phyloP scores from a whole-genome alignment of 495 filamentous ascomycete species.

The Margaritispora aquatica region DNA sequence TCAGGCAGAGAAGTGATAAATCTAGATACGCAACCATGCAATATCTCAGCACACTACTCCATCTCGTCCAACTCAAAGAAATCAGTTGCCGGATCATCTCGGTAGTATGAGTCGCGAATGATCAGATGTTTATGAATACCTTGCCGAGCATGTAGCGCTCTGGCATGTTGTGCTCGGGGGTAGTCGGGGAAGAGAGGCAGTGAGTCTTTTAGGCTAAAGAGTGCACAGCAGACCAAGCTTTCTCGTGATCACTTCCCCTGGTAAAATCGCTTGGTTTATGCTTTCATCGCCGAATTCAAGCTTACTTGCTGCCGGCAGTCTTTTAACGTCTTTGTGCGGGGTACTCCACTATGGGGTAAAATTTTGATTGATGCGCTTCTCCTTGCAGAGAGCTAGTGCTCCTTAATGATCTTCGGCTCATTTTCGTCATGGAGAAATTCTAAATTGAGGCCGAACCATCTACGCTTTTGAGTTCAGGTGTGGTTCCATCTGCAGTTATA shows the following conservation, averaged over 20 bases:
- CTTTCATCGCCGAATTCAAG: not conserved
- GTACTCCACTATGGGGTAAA: not conserved
- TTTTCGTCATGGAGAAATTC: too few species aligned
- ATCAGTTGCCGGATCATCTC: too few species aligned
- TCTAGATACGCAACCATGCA: too few species aligned
- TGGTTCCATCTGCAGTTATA: not conserved
- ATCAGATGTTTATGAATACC: not conserved
- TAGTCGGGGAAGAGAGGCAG: not conserved
- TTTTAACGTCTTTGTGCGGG: not conserved
- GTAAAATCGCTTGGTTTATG: too few species aligned
- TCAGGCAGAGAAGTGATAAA: too few species aligned
- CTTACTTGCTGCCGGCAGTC: not conserved
- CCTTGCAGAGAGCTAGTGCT: not conserved
- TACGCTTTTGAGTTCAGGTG: too few species aligned
- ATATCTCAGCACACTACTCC: too few species aligned
- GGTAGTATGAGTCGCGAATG: not conserved
- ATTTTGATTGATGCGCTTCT: not conserved
- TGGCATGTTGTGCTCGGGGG: not conserved
- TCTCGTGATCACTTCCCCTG: too few species aligned
- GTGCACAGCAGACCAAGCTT: too few species aligned
- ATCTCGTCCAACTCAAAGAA: too few species aligned
- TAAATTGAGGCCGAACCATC: too few species aligned
- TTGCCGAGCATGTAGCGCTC: not conserved
- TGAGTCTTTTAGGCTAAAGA: not conserved
- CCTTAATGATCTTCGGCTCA: not conserved